Evolutionary conservation across 306 rosid species (phyloP).

Genomic region (Fragaria nilgerrensis): DNA sequence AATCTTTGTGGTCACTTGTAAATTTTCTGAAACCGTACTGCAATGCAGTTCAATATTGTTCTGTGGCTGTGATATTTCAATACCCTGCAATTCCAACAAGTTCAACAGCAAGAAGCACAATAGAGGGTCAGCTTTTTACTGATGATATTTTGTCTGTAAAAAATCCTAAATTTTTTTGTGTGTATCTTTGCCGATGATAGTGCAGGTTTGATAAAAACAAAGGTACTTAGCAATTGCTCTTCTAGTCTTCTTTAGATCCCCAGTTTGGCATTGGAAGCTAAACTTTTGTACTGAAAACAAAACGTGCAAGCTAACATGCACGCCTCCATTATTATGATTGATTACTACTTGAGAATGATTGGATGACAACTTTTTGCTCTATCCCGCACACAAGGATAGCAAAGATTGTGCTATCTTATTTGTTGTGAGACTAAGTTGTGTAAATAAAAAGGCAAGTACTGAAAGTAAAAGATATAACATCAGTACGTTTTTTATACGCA

Average conservation of each 20-base stretch:
- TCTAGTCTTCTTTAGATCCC: neutral
- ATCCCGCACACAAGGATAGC: too few relatives aligned
- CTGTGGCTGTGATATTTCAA: neutral
- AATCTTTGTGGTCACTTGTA: neutral
- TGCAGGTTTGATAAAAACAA: too few relatives aligned
- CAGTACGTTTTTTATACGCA: too few relatives aligned
- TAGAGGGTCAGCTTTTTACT: neutral
- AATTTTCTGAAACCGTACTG: neutral
- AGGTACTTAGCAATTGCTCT: neutral
- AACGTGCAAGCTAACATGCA: neutral
- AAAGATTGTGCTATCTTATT: too few relatives aligned
- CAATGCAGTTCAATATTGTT: neutral
- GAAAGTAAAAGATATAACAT: too few relatives aligned
- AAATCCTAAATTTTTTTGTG: too few relatives aligned
- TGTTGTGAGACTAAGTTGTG: too few relatives aligned
- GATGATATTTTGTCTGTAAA: too few relatives aligned
- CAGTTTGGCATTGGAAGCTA: neutral
- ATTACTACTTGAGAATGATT: neutral
- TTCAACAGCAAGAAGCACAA: neutral
- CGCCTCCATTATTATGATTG: neutral
- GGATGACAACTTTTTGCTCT: too few relatives aligned
- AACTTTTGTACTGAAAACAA: neutral
- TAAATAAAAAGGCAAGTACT: too few relatives aligned
- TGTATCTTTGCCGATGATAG: too few relatives aligned
- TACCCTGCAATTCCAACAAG: neutral